Base-by-base conservation (phyloP, 78 protist genomes). In the Speleostelium caveatum region DNA sequence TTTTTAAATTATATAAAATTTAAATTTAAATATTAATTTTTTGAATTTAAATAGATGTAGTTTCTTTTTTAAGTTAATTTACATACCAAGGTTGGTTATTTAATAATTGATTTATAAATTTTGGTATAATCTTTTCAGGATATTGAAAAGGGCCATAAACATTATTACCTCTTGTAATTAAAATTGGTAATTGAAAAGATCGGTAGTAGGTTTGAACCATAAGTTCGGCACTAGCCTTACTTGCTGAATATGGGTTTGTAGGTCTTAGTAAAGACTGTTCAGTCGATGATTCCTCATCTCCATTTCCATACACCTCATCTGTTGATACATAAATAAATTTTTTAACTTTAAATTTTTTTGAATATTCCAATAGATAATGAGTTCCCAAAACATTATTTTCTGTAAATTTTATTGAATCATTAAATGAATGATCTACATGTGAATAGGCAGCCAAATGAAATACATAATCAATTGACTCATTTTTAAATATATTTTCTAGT, bases 221-320 rank as follows among this genome's bases (percentile, higher is more conserved):
- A 32, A 68, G 67, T 74, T 98, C 99, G 3, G 98, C 99, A 0
- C 97, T 97, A 8, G 99, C 98, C 88, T 98, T 98, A n/a, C 98
- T 95, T 2, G 97, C 96, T 14, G 99, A 89, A 42, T 98, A 98
- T 19, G 99, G 99, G 76, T 98, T 97, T 8, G 99, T 98, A 19
- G 99, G 99, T 2, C 80, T 36, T n/a, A 86, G 33, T 55, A 30
- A 26, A 30, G 24, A 2, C 7, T 45, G 59, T 53, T n/a, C 19
- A 24, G 22, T 24, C 45, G 22, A 45, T 26, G 21, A 7, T 65
- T 63, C 42, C n/a, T 19, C 19, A 62, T 49, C 61, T 22, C 22
- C n/a, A 71, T 86, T 94, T 17, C 99, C 99, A 86, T 98, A 98
- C 26, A 98, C 99, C 86, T 98, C 99, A 78, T 98, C 99, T 0